Evolutionary conservation across 2,329 filamentous ascomycete genomes (phyloP).

Genomic region (Elsinoe necatrix): DNA sequence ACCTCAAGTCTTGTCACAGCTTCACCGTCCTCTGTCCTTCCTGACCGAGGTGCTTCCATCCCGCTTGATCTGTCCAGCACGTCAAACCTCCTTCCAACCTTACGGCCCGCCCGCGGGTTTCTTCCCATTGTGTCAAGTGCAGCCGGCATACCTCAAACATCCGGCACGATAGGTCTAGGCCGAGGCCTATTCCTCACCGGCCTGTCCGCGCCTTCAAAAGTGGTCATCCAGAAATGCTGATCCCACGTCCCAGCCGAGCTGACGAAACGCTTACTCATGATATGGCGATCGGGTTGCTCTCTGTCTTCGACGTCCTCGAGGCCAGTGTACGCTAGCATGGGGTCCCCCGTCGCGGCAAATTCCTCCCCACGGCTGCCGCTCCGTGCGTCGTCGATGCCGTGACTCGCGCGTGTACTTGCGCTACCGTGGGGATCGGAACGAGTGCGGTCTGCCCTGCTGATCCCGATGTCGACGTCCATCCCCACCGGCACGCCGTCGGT

Average conservation of each 20-base stretch:
- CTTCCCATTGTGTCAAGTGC: too few species aligned
- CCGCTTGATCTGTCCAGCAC: not conserved
- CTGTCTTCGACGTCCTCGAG: not conserved
- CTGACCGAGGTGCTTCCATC: too few species aligned
- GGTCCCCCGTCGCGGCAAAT: not conserved
- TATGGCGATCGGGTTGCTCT: not conserved
- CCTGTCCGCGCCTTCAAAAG: not conserved
- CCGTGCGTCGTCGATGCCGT: too few species aligned
- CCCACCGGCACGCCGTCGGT: not conserved
- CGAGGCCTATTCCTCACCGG: not conserved
- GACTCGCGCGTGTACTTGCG: too few species aligned
- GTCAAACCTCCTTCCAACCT: not conserved
- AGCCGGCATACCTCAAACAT: too few species aligned
- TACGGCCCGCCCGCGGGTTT: too few species aligned
- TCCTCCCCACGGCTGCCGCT: too few species aligned
- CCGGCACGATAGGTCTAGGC: too few species aligned
- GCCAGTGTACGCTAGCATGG: not conserved
- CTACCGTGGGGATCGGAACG: not conserved
- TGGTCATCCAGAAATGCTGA: conserved; percentile 11
- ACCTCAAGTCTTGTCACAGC: not conserved
- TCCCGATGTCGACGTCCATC: not conserved
- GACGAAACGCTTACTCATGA: not conserved
- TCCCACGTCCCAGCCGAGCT: conserved; percentile 4
- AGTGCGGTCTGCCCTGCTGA: not conserved
- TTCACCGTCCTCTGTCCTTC: too few species aligned